phyloP scores from a whole-genome alignment of 2,329 filamentous ascomycete species.

The Fusarium sp. region DNA sequence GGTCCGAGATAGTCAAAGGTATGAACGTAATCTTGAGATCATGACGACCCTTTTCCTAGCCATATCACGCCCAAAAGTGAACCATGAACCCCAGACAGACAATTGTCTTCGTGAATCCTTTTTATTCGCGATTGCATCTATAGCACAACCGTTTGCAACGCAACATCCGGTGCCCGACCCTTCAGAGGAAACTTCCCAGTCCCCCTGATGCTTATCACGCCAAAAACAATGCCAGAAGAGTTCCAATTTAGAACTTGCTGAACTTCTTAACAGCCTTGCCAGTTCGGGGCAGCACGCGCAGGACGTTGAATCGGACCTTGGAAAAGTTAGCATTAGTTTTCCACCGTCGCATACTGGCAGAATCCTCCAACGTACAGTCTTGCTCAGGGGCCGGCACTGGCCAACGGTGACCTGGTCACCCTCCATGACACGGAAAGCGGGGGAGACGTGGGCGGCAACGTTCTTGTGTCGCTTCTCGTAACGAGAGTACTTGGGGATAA shows the following conservation, averaged over 20 bases:
- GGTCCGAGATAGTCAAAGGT: conserved; percentile 43
- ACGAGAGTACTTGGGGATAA: conserved; percentile 99
- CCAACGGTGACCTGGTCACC: conserved; percentile 99
- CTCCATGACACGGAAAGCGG: conserved; percentile 99
- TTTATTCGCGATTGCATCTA: conserved; percentile 60
- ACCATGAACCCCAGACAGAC: conserved; percentile 47
- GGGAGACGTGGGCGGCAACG: conserved; percentile 97
- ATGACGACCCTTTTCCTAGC: conserved; percentile 44
- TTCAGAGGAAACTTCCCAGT: conserved; percentile 52
- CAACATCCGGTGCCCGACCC: conserved; percentile 57
- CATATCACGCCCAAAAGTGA: conserved; percentile 45
- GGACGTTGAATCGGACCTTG: conserved; percentile 98
- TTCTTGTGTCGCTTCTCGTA: conserved; percentile 99
- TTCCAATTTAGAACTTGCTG: conserved; percentile 89
- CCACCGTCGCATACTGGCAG: neutral
- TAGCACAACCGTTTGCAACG: conserved; percentile 58
- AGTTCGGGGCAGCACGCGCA: conserved; percentile 96
- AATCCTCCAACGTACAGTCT: conserved; percentile 82
- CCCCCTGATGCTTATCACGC: conserved; percentile 63
- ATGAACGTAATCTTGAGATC: conserved; percentile 49
- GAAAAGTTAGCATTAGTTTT: conserved; percentile 39
- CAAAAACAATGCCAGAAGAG: conserved; percentile 67
- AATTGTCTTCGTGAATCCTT: conserved; percentile 57
- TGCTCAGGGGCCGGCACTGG: conserved; percentile 99
- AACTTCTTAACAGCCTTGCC: conserved; percentile 98